Percentiles rank a stretch among this genome's conserved stretches.
Conservation (phyloP, 495 filamentous ascomycete genomes). For the Neurospora tetrasperma region DNA sequence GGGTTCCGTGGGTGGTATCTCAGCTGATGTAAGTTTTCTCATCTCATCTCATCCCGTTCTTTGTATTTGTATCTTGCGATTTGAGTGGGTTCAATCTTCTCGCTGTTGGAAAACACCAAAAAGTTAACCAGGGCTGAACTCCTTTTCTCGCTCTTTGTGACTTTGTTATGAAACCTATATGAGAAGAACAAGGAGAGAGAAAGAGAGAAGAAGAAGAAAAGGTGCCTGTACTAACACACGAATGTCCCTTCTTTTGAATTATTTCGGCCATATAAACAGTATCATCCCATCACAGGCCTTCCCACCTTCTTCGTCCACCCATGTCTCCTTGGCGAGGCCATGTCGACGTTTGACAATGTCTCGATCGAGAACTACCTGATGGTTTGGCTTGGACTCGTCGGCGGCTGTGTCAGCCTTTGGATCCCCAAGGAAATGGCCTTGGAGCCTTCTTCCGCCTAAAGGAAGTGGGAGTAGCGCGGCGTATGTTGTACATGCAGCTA, state of each 20-base stretch:
- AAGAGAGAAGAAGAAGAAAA: conserved; percentile 11
- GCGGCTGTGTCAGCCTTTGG: conserved; percentile 60
- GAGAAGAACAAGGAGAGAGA: conserved; percentile 7
- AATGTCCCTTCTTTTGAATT: conserved; percentile 11
- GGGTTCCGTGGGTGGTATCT: conserved; percentile 66
- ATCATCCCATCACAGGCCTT: conserved; percentile 65
- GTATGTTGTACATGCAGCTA: neutral
- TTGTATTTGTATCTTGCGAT: conserved; percentile 18
- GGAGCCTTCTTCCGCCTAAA: conserved; percentile 6
- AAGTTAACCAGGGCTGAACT: conserved; percentile 34
- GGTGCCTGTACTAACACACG: conserved; percentile 33
- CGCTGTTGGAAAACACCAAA: conserved; percentile 5
- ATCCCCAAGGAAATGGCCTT: conserved; percentile 49
- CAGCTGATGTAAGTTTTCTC: conserved; percentile 53
- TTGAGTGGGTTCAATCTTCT: neutral
- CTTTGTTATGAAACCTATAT: neutral
- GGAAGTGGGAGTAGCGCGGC: neutral
- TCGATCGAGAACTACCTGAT: conserved; percentile 59
- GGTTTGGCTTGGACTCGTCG: conserved; percentile 71
- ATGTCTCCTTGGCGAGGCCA: conserved; percentile 72
- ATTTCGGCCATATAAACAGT: conserved; percentile 35
- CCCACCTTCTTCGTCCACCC: conserved; percentile 79
- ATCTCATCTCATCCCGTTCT: neutral
- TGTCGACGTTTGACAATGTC: conserved; percentile 43
- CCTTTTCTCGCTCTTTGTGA: conserved; percentile 18